Percentiles rank a stretch among this genome's conserved stretches.
Conservation (phyloP, 345 rosid species). For the Melastoma malabathricum region DNA sequence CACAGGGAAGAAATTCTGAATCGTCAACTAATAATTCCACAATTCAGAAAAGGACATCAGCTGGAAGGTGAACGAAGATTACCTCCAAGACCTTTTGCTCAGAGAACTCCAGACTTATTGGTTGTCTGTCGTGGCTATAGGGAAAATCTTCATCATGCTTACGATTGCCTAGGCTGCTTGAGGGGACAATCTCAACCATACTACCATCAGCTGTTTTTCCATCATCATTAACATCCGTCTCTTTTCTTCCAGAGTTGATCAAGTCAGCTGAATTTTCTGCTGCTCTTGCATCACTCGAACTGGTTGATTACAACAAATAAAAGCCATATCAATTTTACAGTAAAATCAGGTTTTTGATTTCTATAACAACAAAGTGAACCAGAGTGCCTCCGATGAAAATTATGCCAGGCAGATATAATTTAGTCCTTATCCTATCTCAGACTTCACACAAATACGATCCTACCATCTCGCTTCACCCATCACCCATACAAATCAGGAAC, state of each 20-base stretch:
- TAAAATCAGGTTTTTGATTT: no score
- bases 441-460: no score
- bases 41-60: no score
- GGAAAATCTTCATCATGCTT: constrained; percentile 24
- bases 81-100: constrained; percentile 28
- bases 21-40: not conserved
- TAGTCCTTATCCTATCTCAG: no score
- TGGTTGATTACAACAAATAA: constrained; percentile 12
- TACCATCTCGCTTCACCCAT: no score
- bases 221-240: constrained; percentile 12
- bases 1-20: not conserved
- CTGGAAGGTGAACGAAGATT: constrained; percentile 5
- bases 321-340: not conserved
- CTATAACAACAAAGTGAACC: no score
- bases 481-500: no score
- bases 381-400: no score
- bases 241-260: constrained; percentile 15
- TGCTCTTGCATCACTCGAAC: constrained; percentile 27
- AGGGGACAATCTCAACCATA: constrained; percentile 14
- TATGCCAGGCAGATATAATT: no score
- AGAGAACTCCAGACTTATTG: constrained; percentile 24
- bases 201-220: constrained; percentile 15
- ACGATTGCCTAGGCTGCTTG: constrained; percentile 8
- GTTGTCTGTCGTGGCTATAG: constrained; percentile 19
- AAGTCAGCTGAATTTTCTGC: constrained; percentile 31